Base-by-base conservation (phyloP, 345 rosid species). In the Arabidopsis suecica region DNA sequence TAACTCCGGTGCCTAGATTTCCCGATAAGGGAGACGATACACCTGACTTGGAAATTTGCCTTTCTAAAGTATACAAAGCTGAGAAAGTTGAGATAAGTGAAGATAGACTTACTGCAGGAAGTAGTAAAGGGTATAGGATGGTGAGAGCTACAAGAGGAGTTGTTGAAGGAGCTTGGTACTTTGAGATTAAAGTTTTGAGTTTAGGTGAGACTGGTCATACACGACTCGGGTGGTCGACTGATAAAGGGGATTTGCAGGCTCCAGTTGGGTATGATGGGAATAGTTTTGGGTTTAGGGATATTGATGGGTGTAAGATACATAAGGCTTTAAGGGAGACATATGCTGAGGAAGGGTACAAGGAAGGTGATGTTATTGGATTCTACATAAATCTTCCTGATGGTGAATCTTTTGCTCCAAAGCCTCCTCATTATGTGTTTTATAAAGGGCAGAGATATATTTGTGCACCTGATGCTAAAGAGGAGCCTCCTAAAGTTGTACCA, bases 231-330 rank as follows among this genome's bases (percentile, higher is more conserved):
- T 95, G 97, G 97, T 92, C 97, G 6, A 92, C 89, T 1, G 93
- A 95, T 85, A 92, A 91, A 75, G 97, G 97, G 6, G 99, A 95
- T 81, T 79, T 95, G 84, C 99, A 95, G 81, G 99, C 97, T 2
- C 99, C 99, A 0, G 97, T 95, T 5, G 99, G 99, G 22, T 92
- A 89, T 4, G 99, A 95, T 77, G 91, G 86, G 42, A 88, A 91
- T 71, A 92, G 99, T 76, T 95, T 84, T 49, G 99, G 97, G 48
- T 95, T 88, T 23, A 87, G 99, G 76, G 99, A 92, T 57, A 80
- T 92, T 79, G 99, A 95, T 87, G 99, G 99, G 63, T 88, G 96
- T 76, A 95, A 95, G 88, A 83, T 95, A 71, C 99, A 95, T 50
- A 95, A 92, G 83, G 99, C 97, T 54, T 76, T 84, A 81, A 88